phyloP scores from a whole-genome alignment of 306 rosid species.

The Trifolium dubium region DNA sequence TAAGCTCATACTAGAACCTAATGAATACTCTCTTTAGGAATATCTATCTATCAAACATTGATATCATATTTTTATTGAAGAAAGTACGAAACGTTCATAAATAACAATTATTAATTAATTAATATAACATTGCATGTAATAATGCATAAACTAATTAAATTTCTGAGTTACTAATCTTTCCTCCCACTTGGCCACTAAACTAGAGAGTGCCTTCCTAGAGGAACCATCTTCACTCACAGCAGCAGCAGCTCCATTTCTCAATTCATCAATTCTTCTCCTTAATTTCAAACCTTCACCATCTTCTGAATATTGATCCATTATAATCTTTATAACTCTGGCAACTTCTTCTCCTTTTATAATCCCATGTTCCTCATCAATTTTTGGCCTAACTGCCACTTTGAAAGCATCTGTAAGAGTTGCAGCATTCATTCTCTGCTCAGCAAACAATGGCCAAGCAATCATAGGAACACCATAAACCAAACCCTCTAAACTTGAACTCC shows the following conservation, averaged over 20 bases:
- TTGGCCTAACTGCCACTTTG: background rate
- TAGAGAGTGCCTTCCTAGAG: background rate
- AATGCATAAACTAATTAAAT: background rate
- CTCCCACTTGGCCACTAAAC: background rate
- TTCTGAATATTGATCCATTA: background rate
- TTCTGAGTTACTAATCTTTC: background rate
- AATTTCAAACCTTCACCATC: background rate
- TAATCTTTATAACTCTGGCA: background rate
- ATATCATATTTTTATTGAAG: too few relatives aligned
- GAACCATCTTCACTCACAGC: conserved; percentile 3
- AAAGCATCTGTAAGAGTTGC: background rate
- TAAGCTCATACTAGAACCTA: too few relatives aligned
- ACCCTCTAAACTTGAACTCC: conserved; percentile 29
- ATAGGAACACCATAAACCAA: conserved; percentile 32
- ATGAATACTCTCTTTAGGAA: too few relatives aligned
- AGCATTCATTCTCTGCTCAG: conserved; percentile 31
- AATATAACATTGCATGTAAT: background rate
- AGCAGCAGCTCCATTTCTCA: background rate
- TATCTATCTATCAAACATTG: too few relatives aligned
- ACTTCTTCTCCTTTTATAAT: background rate
- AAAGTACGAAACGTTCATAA: too few relatives aligned
- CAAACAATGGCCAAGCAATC: conserved; percentile 17
- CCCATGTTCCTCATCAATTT: background rate
- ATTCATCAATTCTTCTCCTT: background rate
- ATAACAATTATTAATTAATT: too few relatives aligned